Percentiles rank a stretch among this genome's conserved stretches.
Evolutionary conservation across 805 yeast genomes (phyloP).

Genomic region (Candida hungchunana): DNA sequence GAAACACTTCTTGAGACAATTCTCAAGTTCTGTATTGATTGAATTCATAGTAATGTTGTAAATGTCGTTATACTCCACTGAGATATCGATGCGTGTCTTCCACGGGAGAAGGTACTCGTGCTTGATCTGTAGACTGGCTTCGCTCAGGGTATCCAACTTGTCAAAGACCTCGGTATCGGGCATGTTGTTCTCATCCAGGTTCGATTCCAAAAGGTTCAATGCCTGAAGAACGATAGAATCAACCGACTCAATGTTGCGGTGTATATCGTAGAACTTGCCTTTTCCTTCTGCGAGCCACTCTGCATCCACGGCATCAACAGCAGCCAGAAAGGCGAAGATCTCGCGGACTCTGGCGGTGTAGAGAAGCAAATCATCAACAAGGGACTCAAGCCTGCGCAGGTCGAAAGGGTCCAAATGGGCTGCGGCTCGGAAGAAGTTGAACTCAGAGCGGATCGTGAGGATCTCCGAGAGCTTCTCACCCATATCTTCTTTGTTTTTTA

Average conservation of each 20-base stretch:
- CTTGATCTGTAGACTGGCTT: constrained; percentile 22
- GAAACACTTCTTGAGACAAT: constrained; percentile 33
- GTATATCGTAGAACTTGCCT: constrained; percentile 30
- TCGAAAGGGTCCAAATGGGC: constrained; percentile 26
- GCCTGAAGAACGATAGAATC: constrained; percentile 34
- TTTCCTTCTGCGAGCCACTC: constrained; percentile 34
- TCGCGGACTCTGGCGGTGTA: constrained; percentile 19
- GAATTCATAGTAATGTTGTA: constrained; percentile 38
- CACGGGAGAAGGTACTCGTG: constrained; percentile 27
- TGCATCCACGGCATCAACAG: constrained; percentile 4
- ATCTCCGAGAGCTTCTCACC: constrained; percentile 24
- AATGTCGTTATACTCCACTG: constrained; percentile 42
- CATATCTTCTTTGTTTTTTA: too few species aligned
- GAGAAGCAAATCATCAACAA: constrained; percentile 20
- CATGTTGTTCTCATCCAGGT: constrained; percentile 21
- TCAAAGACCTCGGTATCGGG: constrained; percentile 28
- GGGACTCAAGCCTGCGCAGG: constrained; percentile 15
- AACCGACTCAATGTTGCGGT: constrained; percentile 29
- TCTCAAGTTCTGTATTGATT: constrained; percentile 35
- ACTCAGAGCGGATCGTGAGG: constrained; percentile 20
- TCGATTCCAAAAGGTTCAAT: constrained; percentile 32
- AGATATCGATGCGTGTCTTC: constrained; percentile 34
- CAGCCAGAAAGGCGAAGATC: constrained; percentile 10
- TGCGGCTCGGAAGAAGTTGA: constrained; percentile 24
- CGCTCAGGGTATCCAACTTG: constrained; percentile 32